phyloP scores from a whole-genome alignment of 1,284 basidiomycete species.

The Leccinum variabile region DNA sequence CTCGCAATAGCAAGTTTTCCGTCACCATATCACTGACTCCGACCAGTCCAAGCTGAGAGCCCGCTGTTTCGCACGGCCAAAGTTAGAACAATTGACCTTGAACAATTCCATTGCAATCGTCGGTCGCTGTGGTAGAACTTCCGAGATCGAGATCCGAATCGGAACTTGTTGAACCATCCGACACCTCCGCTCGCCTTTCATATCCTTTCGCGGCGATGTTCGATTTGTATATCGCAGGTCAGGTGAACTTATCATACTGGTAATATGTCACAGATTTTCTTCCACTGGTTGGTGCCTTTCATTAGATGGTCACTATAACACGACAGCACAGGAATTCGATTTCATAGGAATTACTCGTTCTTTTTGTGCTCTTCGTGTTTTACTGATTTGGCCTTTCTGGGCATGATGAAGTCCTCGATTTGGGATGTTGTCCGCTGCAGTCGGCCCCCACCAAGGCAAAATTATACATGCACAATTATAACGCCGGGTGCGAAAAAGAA shows the following conservation, averaged over 20 bases:
- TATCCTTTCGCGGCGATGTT: not conserved
- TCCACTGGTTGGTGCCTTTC: not conserved
- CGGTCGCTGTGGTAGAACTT: not conserved
- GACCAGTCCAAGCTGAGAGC: not conserved
- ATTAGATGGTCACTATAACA: not conserved
- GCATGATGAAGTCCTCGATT: not conserved
- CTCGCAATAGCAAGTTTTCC: too few species aligned
- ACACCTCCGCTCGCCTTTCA: not conserved
- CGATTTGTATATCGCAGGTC: not conserved
- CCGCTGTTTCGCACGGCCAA: not conserved
- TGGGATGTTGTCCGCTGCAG: not conserved
- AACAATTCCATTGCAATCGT: not conserved
- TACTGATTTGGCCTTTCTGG: too few species aligned
- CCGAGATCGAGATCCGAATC: not conserved
- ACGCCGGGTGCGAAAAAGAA: not conserved
- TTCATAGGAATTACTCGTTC: not conserved
- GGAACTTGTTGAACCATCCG: not conserved
- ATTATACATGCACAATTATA: not conserved
- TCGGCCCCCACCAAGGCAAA: not conserved
- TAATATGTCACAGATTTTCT: not conserved
- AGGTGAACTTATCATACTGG: not conserved
- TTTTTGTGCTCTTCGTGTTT: not conserved
- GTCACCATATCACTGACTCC: not conserved
- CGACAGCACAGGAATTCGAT: too few species aligned
- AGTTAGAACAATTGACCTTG: not conserved